Evolutionary conservation across 2,329 filamentous ascomycete species (phyloP).

Genomic region (Neopestalotiopsis sp.): DNA sequence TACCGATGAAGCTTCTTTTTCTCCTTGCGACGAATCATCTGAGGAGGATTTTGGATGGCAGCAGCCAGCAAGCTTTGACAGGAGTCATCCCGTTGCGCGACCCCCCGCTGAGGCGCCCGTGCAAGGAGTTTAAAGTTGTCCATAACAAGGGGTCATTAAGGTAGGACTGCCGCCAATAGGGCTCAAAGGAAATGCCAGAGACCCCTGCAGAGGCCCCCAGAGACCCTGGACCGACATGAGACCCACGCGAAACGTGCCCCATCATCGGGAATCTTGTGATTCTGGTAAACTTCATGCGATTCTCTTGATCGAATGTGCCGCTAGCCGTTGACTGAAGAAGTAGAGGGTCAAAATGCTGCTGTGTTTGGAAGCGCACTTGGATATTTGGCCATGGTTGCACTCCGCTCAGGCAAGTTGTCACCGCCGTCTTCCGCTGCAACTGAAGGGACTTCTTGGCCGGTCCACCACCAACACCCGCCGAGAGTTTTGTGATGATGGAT

Average conservation of each 20-base stretch:
- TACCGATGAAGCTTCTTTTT: constrained; percentile 1
- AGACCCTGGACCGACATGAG: constrained; percentile 13
- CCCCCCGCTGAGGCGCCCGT: constrained; percentile 1
- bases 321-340: neutral
- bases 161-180: neutral
- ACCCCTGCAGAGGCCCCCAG: neutral
- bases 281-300: constrained; percentile 2
- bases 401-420: neutral
- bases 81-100: neutral
- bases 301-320: neutral
- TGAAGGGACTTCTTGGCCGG: neutral
- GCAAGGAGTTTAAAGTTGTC: neutral
- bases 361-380: neutral
- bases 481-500: neutral
- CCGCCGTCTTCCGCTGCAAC: neutral
- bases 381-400: neutral
- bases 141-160: neutral
- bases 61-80: constrained; percentile 2
- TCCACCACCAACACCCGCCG: neutral
- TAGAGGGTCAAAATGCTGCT: no score
- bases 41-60: constrained; percentile 14
- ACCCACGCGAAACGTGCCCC: constrained; percentile 19
- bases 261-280: constrained; percentile 1
- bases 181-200: neutral
- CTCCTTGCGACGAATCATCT: constrained; percentile 16